phyloP scores from a whole-genome alignment of 2,329 filamentous ascomycete genomes.

The Amylocarpus encephaloides region DNA sequence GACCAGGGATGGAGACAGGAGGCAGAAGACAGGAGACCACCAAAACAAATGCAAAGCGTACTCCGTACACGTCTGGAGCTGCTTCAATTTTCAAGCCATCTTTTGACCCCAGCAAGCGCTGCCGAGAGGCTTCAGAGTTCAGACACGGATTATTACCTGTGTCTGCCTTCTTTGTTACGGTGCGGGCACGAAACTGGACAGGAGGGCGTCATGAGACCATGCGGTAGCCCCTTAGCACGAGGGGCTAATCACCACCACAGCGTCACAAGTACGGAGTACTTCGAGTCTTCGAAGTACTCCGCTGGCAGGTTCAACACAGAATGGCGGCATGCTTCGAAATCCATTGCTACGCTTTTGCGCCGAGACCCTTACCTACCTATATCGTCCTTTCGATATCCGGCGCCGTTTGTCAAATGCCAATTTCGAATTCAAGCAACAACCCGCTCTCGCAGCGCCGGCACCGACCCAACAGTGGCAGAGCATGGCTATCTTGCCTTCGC shows the following conservation, averaged over 20 bases:
- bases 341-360: too few relatives aligned
- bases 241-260: not conserved
- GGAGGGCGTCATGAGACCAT: conserved; percentile 5
- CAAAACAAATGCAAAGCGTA: not conserved
- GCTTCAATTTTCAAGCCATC: not conserved
- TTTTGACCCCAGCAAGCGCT: conserved; percentile 3
- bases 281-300: not conserved
- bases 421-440: conserved; percentile 12
- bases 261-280: not conserved
- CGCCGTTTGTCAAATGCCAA: conserved; percentile 2
- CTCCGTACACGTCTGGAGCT: not conserved
- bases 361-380: too few relatives aligned
- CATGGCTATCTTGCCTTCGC: conserved; percentile 12
- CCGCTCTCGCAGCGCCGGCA: conserved; percentile 17
- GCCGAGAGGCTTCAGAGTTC: conserved; percentile 5
- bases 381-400: not conserved
- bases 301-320: too few relatives aligned
- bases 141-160: not conserved
- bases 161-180: not conserved
- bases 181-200: conserved; percentile 8
- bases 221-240: not conserved
- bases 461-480: conserved; percentile 18
- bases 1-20: not conserved
- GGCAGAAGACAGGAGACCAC: too few relatives aligned
- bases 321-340: too few relatives aligned